Evolutionary conservation across 2,329 filamentous ascomycete genomes (phyloP).

Genomic region (Exutisphaerella laricina): DNA sequence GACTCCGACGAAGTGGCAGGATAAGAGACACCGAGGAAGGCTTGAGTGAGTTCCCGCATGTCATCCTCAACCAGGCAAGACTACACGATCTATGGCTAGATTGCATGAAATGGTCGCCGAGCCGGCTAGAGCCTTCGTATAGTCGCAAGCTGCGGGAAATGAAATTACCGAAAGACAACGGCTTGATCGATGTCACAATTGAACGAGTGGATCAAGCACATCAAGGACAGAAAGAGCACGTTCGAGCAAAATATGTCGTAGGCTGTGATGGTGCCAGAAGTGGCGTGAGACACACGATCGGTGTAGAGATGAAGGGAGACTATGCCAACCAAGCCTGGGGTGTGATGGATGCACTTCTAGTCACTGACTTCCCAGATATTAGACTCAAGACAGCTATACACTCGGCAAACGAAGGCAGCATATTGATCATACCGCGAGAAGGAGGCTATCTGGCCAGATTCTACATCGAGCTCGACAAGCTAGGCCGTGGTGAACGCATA

Average conservation of each 20-base stretch:
- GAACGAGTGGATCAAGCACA: constrained; percentile 34
- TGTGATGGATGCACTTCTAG: constrained; percentile 32
- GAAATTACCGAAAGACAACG: constrained; percentile 29
- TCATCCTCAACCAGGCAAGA: constrained; percentile 65
- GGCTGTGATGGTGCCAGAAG: constrained; percentile 35
- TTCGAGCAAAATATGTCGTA: constrained; percentile 33
- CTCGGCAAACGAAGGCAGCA: constrained; percentile 61
- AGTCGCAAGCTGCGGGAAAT: constrained; percentile 23
- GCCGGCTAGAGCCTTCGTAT: constrained; percentile 30
- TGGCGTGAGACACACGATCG: constrained; percentile 27
- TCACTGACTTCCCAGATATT: constrained; percentile 50
- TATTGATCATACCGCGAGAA: constrained; percentile 66
- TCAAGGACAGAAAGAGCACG: constrained; percentile 26
- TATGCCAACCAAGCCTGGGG: constrained; percentile 35
- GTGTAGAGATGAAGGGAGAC: constrained; percentile 34
- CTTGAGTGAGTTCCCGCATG: constrained; percentile 59
- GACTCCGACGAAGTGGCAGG: constrained; percentile 53
- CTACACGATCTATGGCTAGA: constrained; percentile 51
- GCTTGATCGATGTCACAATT: constrained; percentile 50
- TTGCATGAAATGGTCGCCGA: constrained; percentile 31
- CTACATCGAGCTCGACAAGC: constrained; percentile 35
- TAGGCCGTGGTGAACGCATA: constrained; percentile 44
- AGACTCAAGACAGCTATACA: constrained; percentile 43
- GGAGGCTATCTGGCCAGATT: constrained; percentile 32
- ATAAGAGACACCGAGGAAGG: constrained; percentile 59